Evolutionary conservation across 2,329 filamentous ascomycete genomes (phyloP).

Genomic region (Lasiodiplodia citricola): DNA sequence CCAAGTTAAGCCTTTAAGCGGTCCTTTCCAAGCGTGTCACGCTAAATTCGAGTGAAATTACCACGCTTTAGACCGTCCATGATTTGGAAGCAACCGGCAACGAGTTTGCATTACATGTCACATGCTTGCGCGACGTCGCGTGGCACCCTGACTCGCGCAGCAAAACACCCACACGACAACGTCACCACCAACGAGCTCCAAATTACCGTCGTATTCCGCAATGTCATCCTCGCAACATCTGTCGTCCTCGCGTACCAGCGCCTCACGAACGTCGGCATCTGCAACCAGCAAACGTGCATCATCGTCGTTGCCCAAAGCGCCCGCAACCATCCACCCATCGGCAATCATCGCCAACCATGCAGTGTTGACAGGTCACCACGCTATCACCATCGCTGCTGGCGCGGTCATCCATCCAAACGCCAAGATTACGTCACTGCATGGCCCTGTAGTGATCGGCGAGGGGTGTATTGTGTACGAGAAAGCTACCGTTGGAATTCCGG

Average conservation of each 20-base stretch:
- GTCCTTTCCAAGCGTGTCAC: neutral
- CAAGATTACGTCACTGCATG: conserved; percentile 50
- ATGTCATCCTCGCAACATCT: conserved; percentile 18
- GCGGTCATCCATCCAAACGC: conserved; percentile 86
- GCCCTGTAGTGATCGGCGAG: conserved; percentile 50
- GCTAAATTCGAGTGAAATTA: neutral
- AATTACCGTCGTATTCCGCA: too few relatives aligned
- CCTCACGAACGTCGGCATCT: conserved; percentile 28
- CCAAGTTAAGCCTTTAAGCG: neutral
- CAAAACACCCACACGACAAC: conserved; percentile 1
- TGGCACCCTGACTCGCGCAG: conserved; percentile 1
- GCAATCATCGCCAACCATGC: conserved; percentile 56
- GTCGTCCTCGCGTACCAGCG: conserved; percentile 3
- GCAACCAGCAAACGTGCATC: conserved; percentile 42
- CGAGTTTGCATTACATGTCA: neutral
- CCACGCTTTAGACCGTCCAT: neutral
- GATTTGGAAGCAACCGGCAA: neutral
- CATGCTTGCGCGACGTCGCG: neutral
- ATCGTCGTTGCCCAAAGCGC: conserved; percentile 45
- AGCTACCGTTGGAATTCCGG: conserved; percentile 45
- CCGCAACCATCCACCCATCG: conserved; percentile 49
- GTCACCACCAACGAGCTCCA: neutral
- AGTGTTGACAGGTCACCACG: conserved; percentile 69
- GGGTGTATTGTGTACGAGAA: conserved; percentile 78
- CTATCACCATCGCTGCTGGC: conserved; percentile 77